Conservation (phyloP, 768 basidiomycete species). For the Lactarius evosmus region DNA sequence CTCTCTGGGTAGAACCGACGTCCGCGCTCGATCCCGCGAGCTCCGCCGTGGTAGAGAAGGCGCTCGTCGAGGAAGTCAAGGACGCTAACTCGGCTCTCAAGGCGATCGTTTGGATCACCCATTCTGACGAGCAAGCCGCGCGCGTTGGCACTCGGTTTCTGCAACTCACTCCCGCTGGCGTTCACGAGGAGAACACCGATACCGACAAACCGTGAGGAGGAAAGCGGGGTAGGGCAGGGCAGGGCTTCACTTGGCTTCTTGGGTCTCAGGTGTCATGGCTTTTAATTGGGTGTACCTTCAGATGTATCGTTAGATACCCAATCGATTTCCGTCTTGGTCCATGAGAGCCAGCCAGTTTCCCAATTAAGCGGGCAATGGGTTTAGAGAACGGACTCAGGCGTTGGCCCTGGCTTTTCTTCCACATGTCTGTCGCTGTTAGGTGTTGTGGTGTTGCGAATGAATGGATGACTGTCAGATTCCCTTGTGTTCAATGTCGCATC, state of each 20-base stretch:
- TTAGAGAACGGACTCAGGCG: not conserved
- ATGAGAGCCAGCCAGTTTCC: not conserved
- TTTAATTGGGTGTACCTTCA: slow-evolving; percentile 3
- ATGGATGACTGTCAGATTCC: too few species aligned
- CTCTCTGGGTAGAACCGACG: slow-evolving; percentile 92
- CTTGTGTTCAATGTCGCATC: too few species aligned
- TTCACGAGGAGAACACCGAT: slow-evolving; percentile 30
- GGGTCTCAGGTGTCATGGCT: slow-evolving; percentile 9
- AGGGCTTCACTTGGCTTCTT: too few species aligned
- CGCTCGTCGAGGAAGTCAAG: slow-evolving; percentile 51
- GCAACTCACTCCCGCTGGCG: slow-evolving; percentile 34
- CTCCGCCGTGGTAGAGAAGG: slow-evolving; percentile 62
- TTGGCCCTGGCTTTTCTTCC: not conserved
- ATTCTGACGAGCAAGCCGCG: slow-evolving; percentile 75
- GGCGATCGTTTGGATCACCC: slow-evolving; percentile 85
- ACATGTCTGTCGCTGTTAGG: not conserved
- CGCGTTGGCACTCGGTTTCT: slow-evolving; percentile 71
- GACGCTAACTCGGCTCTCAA: slow-evolving; percentile 51
- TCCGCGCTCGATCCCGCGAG: slow-evolving; percentile 78
- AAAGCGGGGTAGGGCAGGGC: not conserved
- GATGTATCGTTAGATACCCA: slow-evolving; percentile 12
- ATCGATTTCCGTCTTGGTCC: not conserved
- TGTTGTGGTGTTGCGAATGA: not conserved
- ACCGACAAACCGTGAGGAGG: slow-evolving; percentile 23
- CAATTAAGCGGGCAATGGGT: not conserved